Percentiles rank a stretch among this genome's conserved stretches.
Evolutionary conservation across 305 asterid species (phyloP).

Genomic region (Solanum chacoense): DNA sequence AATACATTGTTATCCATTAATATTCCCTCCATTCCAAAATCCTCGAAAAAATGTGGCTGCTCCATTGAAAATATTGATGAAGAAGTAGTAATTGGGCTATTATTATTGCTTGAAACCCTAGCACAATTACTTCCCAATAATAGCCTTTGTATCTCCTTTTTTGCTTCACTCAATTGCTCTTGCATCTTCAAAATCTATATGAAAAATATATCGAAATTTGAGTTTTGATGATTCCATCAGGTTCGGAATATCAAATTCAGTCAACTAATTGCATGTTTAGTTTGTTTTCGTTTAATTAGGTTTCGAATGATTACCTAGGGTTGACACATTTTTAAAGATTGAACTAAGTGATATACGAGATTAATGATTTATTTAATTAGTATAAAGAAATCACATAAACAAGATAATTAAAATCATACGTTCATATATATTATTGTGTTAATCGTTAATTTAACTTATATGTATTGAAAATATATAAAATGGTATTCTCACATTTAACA

Average conservation of each 20-base stretch:
- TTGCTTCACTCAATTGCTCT: conserved; percentile 46
- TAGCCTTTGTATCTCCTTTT: conserved; percentile 44
- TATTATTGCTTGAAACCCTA: conserved; percentile 42
- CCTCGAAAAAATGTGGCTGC: conserved; percentile 33
- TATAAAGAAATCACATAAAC: neutral
- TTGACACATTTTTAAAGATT: neutral
- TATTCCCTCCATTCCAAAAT: conserved; percentile 40
- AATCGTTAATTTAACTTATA: neutral
- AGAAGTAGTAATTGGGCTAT: conserved; percentile 14
- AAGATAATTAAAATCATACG: neutral
- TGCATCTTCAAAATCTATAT: conserved; percentile 48
- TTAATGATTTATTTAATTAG: neutral
- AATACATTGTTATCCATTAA: neutral
- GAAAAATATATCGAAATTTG: neutral
- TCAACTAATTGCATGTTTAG: neutral
- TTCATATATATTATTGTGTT: neutral
- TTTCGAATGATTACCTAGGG: neutral
- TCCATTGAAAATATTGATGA: conserved; percentile 46
- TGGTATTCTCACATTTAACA: neutral
- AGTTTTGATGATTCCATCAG: neutral
- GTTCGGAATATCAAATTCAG: neutral
- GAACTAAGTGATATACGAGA: neutral
- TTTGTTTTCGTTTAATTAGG: neutral
- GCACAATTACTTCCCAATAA: conserved; percentile 12
- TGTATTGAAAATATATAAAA: neutral